Evolutionary conservation across 306 rosid genomes (phyloP).

Genomic region (Sophora flavescens): DNA sequence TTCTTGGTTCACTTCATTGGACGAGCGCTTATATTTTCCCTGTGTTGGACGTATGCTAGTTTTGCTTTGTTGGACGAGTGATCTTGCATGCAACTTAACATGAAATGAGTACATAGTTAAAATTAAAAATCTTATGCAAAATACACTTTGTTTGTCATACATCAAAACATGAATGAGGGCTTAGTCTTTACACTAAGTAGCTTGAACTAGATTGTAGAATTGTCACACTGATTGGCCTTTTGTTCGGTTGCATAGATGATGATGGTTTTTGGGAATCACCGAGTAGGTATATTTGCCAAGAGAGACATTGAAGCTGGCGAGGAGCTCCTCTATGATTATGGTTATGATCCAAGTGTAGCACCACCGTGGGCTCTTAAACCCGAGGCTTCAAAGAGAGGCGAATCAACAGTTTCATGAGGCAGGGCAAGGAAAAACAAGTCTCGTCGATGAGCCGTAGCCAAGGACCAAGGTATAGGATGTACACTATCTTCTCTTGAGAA

Average conservation of each 20-base stretch:
- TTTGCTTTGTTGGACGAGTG: no score
- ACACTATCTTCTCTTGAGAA: background rate
- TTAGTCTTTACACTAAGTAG: no score
- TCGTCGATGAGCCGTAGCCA: constrained; percentile 47
- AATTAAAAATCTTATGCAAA: no score
- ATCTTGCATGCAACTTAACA: no score
- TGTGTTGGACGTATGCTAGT: no score
- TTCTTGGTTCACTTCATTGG: no score
- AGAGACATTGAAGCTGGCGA: constrained; percentile 76
- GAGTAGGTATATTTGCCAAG: constrained; percentile 87
- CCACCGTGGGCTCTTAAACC: constrained; percentile 74
- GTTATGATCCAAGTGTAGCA: constrained; percentile 54
- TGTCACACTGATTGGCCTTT: constrained; percentile 9
- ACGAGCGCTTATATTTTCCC: no score
- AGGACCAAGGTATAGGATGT: constrained; percentile 36
- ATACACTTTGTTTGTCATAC: no score
- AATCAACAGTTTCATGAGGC: constrained; percentile 59
- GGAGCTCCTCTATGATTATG: constrained; percentile 85
- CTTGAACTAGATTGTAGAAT: constrained; percentile 12
- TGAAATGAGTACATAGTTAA: no score
- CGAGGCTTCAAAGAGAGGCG: constrained; percentile 61
- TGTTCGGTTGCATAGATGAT: constrained; percentile 56
- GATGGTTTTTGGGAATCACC: constrained; percentile 86
- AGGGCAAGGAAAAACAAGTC: constrained; percentile 76
- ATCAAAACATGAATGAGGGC: no score